Base-by-base conservation (phyloP, 2,329 filamentous ascomycete species). In the Diaporthe ilicicola region DNA sequence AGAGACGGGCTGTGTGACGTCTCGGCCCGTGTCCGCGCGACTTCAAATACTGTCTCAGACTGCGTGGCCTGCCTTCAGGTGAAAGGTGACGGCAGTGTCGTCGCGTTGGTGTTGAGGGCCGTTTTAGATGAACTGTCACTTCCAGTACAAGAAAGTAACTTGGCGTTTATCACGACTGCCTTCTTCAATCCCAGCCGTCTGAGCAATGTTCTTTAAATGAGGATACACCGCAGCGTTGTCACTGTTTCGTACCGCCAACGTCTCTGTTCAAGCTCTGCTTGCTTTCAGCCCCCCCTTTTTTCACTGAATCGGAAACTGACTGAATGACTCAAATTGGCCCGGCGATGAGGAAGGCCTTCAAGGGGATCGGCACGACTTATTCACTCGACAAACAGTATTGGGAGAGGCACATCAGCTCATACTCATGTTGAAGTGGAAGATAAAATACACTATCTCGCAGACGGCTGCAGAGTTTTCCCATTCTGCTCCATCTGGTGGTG, bases 401-500 rank as follows among this genome's bases (percentile, higher is more conserved):
- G 8, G 12, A 48, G 19, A 48, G n/a, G 24, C 17, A 37, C 46
- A 24, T 24, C 12, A 17, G 2, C 22, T n/a, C 44, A 8, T 22
- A 17, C 22, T 17, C 42, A n/a, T n/a, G n/a, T n/a, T n/a, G n/a
- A 29, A 42, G 39, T 19, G 37, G 56, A 55, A 24, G 67, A 15
- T 15, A 29, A 34, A 24, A 46, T 50, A n/a, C 12, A 19, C 34
- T 55, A 66, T 66, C 22, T 46, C 22, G 32, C 34, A 48, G 27
- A 55, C 27, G 15, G n/a, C 39, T 54, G 68, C 48, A 70, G 59
- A 70, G 19, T 55, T 70, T 70, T 70, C 59, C 19, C 22, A n/a
- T 19, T 74, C 42, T 48, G 55, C 59, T 50, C 59, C 59, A 70
- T 70, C 22, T 68, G 53, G 53, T 55, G 39, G 50, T 68, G 54